A percentile compares a stretch with the other conserved stretches of the same genome.
Evolutionary conservation across 768 basidiomycete species (phyloP).

Genomic region (Guyanaporus albipodus): DNA sequence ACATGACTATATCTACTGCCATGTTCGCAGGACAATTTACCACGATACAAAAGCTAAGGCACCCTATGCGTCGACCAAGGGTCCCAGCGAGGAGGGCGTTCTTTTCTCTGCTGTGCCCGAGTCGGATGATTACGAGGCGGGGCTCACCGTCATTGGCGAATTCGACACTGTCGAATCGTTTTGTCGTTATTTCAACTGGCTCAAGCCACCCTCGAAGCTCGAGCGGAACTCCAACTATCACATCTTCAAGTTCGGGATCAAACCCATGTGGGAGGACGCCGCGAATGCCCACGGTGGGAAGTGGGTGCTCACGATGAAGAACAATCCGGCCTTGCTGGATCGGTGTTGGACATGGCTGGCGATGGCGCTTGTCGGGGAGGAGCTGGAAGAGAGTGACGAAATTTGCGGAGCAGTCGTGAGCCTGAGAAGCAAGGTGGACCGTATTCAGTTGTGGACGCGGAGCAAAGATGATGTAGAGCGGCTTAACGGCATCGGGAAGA

Average conservation of each 20-base stretch:
- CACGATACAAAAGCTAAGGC: slow-evolving; percentile 81
- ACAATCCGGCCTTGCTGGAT: slow-evolving; percentile 73
- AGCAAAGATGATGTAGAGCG: slow-evolving; percentile 81
- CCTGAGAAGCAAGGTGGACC: slow-evolving; percentile 78
- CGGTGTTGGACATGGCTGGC: slow-evolving; percentile 87
- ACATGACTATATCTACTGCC: neutral
- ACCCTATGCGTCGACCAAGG: slow-evolving; percentile 30
- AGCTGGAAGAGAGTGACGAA: slow-evolving; percentile 64
- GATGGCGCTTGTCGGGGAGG: slow-evolving; percentile 76
- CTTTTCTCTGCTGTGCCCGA: slow-evolving; percentile 49
- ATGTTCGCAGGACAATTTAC: slow-evolving; percentile 71
- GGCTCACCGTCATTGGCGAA: slow-evolving; percentile 80
- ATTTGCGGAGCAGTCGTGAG: slow-evolving; percentile 89
- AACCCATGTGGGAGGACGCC: slow-evolving; percentile 96
- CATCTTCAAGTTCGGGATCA: slow-evolving; percentile 90
- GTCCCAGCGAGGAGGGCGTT: slow-evolving; percentile 23
- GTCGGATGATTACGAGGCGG: slow-evolving; percentile 77
- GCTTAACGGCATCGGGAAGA: slow-evolving; percentile 81
- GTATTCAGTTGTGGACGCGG: slow-evolving; percentile 90
- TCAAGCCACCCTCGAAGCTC: slow-evolving; percentile 84
- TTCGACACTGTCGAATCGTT: slow-evolving; percentile 89
- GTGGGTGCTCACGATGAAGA: slow-evolving; percentile 94
- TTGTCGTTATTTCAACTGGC: slow-evolving; percentile 92
- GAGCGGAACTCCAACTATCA: slow-evolving; percentile 93
- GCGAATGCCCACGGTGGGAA: slow-evolving; percentile 91